phyloP scores from a whole-genome alignment of 192 early-diverging fungal genomes.

The Thamnidium elegans region DNA sequence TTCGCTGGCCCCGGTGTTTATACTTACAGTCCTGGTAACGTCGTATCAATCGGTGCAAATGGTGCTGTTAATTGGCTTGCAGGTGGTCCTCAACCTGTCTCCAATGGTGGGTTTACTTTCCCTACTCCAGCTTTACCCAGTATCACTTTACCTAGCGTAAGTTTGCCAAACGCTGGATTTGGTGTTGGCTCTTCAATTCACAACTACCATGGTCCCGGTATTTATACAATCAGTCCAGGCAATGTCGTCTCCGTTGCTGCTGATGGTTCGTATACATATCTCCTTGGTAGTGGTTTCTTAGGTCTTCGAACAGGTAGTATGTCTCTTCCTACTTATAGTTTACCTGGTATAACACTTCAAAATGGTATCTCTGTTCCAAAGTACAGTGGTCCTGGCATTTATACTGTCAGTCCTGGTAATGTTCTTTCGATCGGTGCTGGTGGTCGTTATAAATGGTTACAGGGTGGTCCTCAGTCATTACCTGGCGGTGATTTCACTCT shows the following conservation, averaged over 20 bases:
- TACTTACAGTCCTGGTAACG: neutral
- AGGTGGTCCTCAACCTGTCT: neutral
- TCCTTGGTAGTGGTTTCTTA: neutral
- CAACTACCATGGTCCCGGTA: neutral
- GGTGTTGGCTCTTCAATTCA: neutral
- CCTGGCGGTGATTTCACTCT: neutral
- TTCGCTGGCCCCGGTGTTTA: neutral
- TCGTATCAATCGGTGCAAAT: neutral
- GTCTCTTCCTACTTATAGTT: neutral
- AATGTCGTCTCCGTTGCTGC: neutral
- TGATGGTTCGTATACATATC: neutral
- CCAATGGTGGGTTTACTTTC: neutral
- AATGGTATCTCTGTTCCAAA: neutral
- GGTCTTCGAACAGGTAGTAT: neutral
- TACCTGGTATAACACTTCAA: neutral
- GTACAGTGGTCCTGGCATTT: conserved; percentile 1
- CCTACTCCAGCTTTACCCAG: neutral
- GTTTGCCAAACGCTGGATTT: neutral
- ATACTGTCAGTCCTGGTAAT: neutral
- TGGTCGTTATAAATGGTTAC: neutral
- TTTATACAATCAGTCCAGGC: neutral
- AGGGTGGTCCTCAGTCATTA: neutral
- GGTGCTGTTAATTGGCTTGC: neutral
- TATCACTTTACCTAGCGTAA: neutral
- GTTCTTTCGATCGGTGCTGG: neutral